phyloP scores from a whole-genome alignment of 257 asterid genomes.

The Przewalskia tangutica region DNA sequence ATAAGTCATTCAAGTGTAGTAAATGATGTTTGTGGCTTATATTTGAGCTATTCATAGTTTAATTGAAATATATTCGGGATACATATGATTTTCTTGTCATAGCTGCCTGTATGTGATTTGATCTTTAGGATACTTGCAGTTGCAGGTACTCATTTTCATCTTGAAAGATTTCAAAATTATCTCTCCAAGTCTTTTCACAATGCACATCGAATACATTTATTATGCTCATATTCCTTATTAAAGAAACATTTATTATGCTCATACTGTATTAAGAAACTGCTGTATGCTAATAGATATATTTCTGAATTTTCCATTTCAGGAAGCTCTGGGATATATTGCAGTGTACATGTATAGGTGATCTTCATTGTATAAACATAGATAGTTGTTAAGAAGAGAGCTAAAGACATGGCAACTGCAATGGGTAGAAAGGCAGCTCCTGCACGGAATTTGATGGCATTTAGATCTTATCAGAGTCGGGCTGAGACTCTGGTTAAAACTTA shows the following conservation, averaged over 20 bases:
- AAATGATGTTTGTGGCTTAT: background rate
- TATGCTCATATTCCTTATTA: background rate
- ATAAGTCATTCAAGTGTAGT: background rate
- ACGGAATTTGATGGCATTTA: slow-evolving; percentile 45
- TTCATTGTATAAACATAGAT: background rate
- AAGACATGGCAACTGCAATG: background rate
- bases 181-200: background rate
- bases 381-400: background rate
- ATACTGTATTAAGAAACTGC: background rate
- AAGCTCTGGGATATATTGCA: background rate
- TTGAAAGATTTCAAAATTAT: background rate
- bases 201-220: background rate
- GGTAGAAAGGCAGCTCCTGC: slow-evolving; percentile 45
- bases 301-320: background rate
- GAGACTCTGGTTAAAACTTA: slow-evolving; percentile 62
- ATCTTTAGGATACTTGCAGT: background rate
- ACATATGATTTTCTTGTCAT: background rate
- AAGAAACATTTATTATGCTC: background rate
- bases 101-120: background rate
- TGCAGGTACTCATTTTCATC: background rate
- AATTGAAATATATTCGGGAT: background rate
- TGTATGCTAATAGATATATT: background rate
- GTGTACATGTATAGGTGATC: slow-evolving; percentile 1
- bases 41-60: background rate
- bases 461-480: slow-evolving; percentile 64